Evolutionary conservation across 2,329 filamentous ascomycete genomes (phyloP).

Genomic region (Elsinoe fawcettii): DNA sequence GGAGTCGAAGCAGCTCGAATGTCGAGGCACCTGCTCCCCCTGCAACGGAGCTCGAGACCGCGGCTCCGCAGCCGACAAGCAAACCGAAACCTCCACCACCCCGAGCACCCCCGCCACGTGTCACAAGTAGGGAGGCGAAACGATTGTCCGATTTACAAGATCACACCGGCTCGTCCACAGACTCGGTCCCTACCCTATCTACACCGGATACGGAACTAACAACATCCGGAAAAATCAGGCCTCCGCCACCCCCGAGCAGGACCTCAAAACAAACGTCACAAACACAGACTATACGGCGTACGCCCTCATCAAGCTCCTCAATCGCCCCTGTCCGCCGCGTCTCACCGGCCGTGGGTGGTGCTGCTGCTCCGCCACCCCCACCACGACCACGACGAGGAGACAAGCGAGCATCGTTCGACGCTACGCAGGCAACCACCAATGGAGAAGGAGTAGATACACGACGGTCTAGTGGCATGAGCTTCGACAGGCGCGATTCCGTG

Average conservation of each 20-base stretch:
- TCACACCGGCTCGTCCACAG: not conserved
- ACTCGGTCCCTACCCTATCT: not conserved
- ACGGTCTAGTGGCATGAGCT: constrained; percentile 12
- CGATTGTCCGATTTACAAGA: constrained; percentile 2
- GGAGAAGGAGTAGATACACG: not conserved
- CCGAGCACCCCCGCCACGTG: constrained; percentile 5
- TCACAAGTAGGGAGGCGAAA: not conserved
- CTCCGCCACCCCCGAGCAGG: constrained; percentile 9
- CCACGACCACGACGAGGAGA: constrained; percentile 3
- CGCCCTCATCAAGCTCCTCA: constrained; percentile 13
- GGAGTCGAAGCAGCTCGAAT: constrained; percentile 11
- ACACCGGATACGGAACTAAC: not conserved
- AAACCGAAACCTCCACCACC: constrained; percentile 11
- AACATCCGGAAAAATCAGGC: not conserved
- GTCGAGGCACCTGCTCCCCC: not conserved
- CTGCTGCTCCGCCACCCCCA: constrained; percentile 1
- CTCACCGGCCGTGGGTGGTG: constrained; percentile 4
- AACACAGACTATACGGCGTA: constrained; percentile 2
- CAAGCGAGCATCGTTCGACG: constrained; percentile 7
- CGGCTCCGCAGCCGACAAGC: not conserved
- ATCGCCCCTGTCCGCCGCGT: not conserved
- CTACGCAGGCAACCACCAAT: not conserved
- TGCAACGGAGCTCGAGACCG: not conserved
- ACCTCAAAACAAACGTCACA: not conserved
- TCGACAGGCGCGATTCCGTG: constrained; percentile 8